Evolutionary conservation across 768 basidiomycete genomes (phyloP).

Genomic region (Panaeolus cyanescens): DNA sequence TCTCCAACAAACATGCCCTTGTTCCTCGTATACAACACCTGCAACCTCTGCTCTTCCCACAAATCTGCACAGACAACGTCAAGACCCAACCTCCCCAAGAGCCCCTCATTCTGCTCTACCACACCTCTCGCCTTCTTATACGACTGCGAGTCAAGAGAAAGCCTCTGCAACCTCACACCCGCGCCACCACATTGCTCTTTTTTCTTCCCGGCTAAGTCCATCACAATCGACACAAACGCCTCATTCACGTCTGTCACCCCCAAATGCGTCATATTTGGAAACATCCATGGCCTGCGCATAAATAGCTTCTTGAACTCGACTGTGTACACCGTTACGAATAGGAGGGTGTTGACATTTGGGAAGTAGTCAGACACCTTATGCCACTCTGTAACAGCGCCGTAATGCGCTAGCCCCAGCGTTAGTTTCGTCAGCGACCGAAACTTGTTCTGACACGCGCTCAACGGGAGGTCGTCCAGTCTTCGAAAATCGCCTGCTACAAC

Average conservation of each 20-base stretch:
- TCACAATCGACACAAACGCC: background rate
- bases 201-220: background rate
- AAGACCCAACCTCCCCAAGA: background rate
- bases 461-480: background rate
- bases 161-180: background rate
- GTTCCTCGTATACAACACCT: background rate
- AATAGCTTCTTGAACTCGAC: background rate
- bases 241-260: background rate
- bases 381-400: background rate
- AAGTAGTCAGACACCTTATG: background rate
- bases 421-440: constrained; percentile 1
- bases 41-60: constrained; percentile 8
- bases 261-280: background rate
- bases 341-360: background rate
- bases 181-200: background rate
- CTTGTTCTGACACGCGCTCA: background rate
- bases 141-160: constrained; percentile 2
- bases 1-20: constrained; percentile 13
- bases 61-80: constrained; percentile 5
- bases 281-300: background rate
- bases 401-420: constrained; percentile 3
- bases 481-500: constrained; percentile 8
- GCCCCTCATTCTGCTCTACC: background rate
- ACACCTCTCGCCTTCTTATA: background rate
- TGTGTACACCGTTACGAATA: constrained; percentile 1